Percentiles rank a stretch among this genome's conserved stretches.
Conservation (phyloP, 208 protist genomes). For the Trypanosoma lewisi region DNA sequence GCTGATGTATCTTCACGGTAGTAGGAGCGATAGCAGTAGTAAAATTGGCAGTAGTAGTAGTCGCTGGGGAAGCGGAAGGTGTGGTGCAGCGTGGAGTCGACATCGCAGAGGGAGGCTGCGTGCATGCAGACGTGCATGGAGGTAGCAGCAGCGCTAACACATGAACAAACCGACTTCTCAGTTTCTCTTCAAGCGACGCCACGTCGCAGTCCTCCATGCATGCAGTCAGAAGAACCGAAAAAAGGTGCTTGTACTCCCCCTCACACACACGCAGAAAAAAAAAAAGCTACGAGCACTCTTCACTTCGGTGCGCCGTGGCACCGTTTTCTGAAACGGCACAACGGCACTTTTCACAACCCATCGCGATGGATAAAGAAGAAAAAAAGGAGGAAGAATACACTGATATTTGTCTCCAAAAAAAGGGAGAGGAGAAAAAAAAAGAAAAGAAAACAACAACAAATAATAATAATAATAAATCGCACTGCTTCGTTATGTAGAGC, state of each 20-base stretch:
- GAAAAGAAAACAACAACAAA: no score
- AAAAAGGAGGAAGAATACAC: not conserved
- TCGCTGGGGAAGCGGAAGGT: no score
- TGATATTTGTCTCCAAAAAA: not conserved
- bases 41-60: no score
- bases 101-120: not conserved
- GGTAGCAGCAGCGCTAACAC: conserved; percentile 6
- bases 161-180: not conserved
- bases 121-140: not conserved
- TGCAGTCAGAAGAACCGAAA: not conserved
- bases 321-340: no score
- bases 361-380: not conserved
- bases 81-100: not conserved
- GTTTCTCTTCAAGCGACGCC: not conserved
- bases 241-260: not conserved
- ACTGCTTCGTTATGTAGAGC: no score
- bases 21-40: no score
- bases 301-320: no score
- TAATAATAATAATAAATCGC: no score
- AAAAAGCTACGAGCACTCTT: no score
- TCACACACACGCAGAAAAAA: not conserved
- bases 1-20: no score
- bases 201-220: not conserved
- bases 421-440: not conserved
- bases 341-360: not conserved